phyloP scores from a whole-genome alignment of 306 rosid species.

The Comarum palustre region DNA sequence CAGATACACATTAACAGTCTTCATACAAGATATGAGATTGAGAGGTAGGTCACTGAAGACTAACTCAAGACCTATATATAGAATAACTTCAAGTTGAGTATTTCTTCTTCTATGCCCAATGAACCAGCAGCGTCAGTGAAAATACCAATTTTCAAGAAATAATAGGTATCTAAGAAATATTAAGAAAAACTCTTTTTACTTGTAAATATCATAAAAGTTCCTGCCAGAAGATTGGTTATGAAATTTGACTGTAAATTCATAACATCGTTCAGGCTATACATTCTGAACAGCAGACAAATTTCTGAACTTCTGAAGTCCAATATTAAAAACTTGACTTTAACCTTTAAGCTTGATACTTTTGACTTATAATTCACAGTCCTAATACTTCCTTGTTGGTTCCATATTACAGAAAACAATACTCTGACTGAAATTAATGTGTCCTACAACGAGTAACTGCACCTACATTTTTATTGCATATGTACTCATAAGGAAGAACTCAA shows the following conservation, averaged over 20 bases:
- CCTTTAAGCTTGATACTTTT: neutral
- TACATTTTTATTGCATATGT: neutral
- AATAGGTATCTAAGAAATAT: constrained; percentile 7
- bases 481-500: neutral
- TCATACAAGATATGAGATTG: neutral
- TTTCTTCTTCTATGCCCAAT: neutral
- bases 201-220: neutral
- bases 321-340: neutral
- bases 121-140: neutral
- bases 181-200: neutral
- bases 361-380: neutral
- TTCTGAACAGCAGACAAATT: neutral
- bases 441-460: neutral
- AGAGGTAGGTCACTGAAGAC: neutral
- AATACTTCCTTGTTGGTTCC: neutral
- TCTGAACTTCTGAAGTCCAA: neutral
- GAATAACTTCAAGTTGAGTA: constrained; percentile 7
- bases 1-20: neutral
- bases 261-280: neutral
- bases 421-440: neutral
- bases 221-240: neutral
- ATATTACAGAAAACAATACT: neutral
- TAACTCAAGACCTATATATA: neutral
- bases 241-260: neutral
- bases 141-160: too few relatives aligned